Base-by-base conservation (phyloP, 768 basidiomycete genomes). In the Suillus occidentalis region DNA sequence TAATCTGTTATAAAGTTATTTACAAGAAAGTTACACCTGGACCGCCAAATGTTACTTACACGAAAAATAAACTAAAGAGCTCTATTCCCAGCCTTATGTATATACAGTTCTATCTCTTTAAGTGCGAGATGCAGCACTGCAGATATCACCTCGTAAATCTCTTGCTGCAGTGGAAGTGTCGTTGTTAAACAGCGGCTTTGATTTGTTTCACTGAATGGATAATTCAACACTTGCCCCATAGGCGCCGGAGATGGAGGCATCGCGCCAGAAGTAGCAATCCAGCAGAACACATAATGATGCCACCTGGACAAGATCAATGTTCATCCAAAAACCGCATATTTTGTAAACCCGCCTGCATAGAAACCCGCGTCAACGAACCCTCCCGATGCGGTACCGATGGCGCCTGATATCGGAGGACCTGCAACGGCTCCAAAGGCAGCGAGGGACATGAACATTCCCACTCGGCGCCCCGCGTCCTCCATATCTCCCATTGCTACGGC, bases 381-480 rank as follows among this genome's bases (percentile, higher is more conserved):
- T 3, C 82, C 83, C 2, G 87, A 84, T 0, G 82, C 78, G 0
- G 72, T 72, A 61, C 83, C 81, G 68, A 92, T 89, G 0, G 87
- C 87, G 1, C 91, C 91, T 9, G 89, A 89, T 65, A 91, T 88
- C 0, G 91, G 91, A 3, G 89, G 89, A 0, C 91, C 91, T 0
- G 81, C 82, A 4, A 92, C 78, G 0, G 87, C 88, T 9, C 89
- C 89, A 20, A 91, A 45, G 0, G 90, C 82, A 28, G 85, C 63
- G 59, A 89, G 80, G 37, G 83, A 88, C 73, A 88, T 78, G 65
- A 84, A 85, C 81, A 90, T 86, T 7, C 91, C 90, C 0, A 83
- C 76, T 18, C 91, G 79, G 31, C 87, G 79, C 5, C 91, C 91
- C 0, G 90, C 82, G 62, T 92, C 89, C 12, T 77, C 77, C 1